These are phyloP conservation scores for Triticum turgidum DNA, from an alignment of 176 grass and related monocot genomes.

Conservation along the genomic window DNA sequence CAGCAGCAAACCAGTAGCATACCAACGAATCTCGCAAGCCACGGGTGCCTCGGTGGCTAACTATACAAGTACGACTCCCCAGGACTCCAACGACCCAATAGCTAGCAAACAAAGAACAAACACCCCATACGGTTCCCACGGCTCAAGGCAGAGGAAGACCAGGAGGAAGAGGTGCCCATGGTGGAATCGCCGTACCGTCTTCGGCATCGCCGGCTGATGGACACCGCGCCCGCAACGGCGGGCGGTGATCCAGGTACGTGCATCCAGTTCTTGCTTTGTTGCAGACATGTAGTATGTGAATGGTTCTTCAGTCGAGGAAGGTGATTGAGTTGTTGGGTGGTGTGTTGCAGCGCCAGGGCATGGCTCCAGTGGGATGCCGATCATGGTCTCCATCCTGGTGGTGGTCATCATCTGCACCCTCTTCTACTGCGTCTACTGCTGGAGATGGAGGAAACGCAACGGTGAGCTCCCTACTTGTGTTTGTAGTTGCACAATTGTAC, in stretches of 20 bases:
- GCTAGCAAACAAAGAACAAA: constrained; percentile 8
- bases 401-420: constrained; percentile 61
- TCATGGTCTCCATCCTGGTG: constrained; percentile 74
- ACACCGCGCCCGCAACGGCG: neutral
- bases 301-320: neutral
- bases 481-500: no score
- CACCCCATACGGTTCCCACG: constrained; percentile 1
- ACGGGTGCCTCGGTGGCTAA: neutral
- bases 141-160: constrained; percentile 19
- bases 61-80: constrained; percentile 15
- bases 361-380: constrained; percentile 55
- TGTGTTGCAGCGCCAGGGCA: constrained; percentile 24
- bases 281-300: no score
- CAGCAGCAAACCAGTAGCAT: constrained; percentile 23
- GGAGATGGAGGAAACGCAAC: constrained; percentile 96
- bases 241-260: neutral
- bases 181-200: constrained; percentile 20
- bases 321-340: neutral
- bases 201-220: constrained; percentile 49
- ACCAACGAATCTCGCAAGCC: neutral
- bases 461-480: constrained; percentile 33
- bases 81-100: constrained; percentile 26
- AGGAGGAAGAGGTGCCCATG: neutral
- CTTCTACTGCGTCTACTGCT: constrained; percentile 86
- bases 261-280: neutral